A percentile compares a stretch with the other conserved stretches of the same genome.
These are phyloP conservation scores for Kazachstania taianensis DNA, from an alignment of 805 yeast genomes.

Conservation along the genomic window DNA sequence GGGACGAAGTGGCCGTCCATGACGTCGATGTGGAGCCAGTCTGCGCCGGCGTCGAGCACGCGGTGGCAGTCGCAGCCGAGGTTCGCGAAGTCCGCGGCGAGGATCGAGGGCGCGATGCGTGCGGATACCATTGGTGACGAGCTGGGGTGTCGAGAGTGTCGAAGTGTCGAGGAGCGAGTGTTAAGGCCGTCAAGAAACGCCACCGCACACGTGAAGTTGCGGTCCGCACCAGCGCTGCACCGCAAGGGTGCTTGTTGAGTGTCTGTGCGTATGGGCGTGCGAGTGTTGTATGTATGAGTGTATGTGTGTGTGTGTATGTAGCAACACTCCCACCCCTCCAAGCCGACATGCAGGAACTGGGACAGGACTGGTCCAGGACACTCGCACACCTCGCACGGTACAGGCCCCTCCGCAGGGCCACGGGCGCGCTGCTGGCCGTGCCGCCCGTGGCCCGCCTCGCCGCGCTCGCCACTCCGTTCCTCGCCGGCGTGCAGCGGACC, in stretches of 20 bases:
- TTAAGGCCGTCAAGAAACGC: no score
- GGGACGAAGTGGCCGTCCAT: constrained; percentile 99
- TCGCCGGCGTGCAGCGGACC: neutral
- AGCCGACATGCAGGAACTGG: no score
- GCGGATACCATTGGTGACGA: constrained; percentile 53
- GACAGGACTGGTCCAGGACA: neutral
- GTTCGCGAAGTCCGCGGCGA: constrained; percentile 86
- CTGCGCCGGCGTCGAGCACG: constrained; percentile 73
- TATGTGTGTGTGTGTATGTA: no score
- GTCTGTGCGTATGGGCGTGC: no score
- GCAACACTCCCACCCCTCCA: no score
- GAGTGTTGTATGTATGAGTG: no score
- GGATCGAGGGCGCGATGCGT: constrained; percentile 87
- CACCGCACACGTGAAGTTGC: no score
- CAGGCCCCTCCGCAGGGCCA: neutral
- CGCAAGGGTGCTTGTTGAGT: no score
- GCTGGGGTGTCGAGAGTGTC: no score
- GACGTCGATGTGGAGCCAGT: constrained; percentile 96
- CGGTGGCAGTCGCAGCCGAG: constrained; percentile 79
- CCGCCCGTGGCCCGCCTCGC: neutral
- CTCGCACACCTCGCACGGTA: neutral
- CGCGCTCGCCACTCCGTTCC: neutral
- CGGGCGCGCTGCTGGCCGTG: no score
- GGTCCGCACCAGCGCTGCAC: no score
- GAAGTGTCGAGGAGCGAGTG: no score